Evolutionary conservation across 352 stramenopile genomes (phyloP).

Genomic region (Globisporangium cystogenes): DNA sequence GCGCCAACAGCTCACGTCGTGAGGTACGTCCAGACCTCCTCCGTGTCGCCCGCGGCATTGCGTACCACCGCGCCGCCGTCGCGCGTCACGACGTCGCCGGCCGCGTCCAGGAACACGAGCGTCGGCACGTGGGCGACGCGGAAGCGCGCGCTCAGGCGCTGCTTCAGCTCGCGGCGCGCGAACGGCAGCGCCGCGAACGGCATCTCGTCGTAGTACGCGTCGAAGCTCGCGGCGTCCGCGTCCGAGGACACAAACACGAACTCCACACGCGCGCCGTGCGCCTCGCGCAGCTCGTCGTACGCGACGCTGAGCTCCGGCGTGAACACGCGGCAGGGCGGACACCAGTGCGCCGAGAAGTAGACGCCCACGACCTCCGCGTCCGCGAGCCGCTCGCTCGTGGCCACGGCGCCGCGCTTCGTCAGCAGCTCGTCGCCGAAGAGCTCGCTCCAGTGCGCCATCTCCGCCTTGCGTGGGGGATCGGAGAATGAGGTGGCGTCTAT

Average conservation of each 20-base stretch:
- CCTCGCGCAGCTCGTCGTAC: conserved; percentile 54
- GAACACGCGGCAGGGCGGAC: conserved; percentile 68
- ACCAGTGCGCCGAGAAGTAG: conserved; percentile 89
- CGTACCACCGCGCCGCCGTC: conserved; percentile 66
- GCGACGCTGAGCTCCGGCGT: conserved; percentile 59
- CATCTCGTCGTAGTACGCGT: conserved; percentile 73
- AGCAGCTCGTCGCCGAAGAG: conserved; percentile 17
- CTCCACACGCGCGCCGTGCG: conserved; percentile 37
- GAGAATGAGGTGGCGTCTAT: not conserved
- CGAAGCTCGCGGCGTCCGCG: conserved; percentile 31
- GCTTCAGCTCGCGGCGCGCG: conserved; percentile 42
- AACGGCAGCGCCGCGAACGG: conserved; percentile 81
- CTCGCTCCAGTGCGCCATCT: conserved; percentile 5
- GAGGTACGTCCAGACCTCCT: conserved; percentile 12
- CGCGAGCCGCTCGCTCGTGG: conserved; percentile 9
- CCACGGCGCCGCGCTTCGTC: conserved; percentile 11
- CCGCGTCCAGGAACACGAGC: conserved; percentile 77
- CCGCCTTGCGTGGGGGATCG: not conserved
- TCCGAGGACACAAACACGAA: conserved; percentile 60
- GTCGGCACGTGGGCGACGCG: conserved; percentile 71
- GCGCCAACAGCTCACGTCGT: conserved; percentile 7
- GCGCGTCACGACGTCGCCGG: conserved; percentile 73
- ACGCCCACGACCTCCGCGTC: conserved; percentile 44
- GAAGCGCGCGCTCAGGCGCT: conserved; percentile 62
- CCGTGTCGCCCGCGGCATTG: conserved; percentile 36